Percentiles rank a stretch among this genome's conserved stretches.
These are phyloP conservation scores for Quercus tomentella DNA, from an alignment of 331 rosid species.

Conservation along the genomic window DNA sequence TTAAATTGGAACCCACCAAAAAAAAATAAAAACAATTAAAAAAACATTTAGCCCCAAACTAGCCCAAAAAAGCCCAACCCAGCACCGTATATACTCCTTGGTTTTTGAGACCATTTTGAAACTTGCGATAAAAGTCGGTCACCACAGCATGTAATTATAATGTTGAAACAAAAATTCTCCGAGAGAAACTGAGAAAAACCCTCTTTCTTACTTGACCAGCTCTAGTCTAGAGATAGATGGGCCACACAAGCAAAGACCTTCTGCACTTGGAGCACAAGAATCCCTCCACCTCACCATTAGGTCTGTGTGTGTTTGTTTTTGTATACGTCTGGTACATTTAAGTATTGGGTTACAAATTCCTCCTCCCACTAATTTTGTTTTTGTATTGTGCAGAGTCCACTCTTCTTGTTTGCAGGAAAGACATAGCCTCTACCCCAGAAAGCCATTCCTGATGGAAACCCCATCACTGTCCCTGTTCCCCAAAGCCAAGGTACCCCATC, in stretches of 20 bases:
- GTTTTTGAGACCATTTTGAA: no score
- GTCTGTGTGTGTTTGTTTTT: conserved; percentile 10
- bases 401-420: conserved; percentile 40
- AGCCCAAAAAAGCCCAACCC: no score
- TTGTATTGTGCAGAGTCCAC: conserved; percentile 47
- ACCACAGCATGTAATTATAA: no score
- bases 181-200: not conserved
- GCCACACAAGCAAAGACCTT: conserved; percentile 72
- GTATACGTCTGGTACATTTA: no score
- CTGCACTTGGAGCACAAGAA: conserved; percentile 46
- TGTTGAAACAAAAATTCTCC: no score
- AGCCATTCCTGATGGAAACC: conserved; percentile 26
- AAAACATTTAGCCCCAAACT: no score
- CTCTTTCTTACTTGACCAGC: not conserved
- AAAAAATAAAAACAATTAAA: no score
- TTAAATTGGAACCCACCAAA: no score
- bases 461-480: conserved; percentile 38
- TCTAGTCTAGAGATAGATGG: conserved; percentile 22
- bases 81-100: no score
- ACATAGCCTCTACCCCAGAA: conserved; percentile 21
- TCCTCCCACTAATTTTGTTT: not conserved
- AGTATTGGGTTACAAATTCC: not conserved
- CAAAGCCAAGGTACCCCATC: conserved; percentile 50
- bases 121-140: no score
- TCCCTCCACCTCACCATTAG: conserved; percentile 50